These are phyloP conservation scores for Castanospermum australe DNA, from an alignment of 306 rosid genomes.

Conservation along the genomic window DNA sequence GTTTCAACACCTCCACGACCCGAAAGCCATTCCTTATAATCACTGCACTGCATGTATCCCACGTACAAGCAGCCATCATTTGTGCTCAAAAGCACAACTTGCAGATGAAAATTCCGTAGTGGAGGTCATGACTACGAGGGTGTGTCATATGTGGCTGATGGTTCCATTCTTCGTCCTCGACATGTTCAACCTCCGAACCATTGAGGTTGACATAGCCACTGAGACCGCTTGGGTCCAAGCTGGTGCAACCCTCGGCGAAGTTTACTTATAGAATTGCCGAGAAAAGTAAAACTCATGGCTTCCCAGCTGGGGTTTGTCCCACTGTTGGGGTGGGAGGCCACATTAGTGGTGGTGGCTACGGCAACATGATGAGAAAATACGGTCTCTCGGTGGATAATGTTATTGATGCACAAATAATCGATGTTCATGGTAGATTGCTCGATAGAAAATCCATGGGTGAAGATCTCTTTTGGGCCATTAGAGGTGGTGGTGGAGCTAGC, in stretches of 20 bases:
- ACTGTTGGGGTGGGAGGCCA: slow-evolving; percentile 68
- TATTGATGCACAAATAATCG: too few relatives aligned
- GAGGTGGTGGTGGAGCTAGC: too few relatives aligned
- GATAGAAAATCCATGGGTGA: too few relatives aligned
- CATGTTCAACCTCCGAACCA: slow-evolving; percentile 35
- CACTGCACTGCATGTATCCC: too few relatives aligned
- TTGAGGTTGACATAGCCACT: neutral
- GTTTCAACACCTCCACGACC: too few relatives aligned
- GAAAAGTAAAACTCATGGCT: slow-evolving; percentile 39
- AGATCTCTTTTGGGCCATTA: too few relatives aligned
- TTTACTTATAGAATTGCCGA: slow-evolving; percentile 46
- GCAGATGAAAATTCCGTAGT: slow-evolving; percentile 38
- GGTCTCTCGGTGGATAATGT: too few relatives aligned
- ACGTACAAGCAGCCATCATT: too few relatives aligned
- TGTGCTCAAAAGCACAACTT: slow-evolving; percentile 11
- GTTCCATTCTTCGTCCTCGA: slow-evolving; percentile 37
- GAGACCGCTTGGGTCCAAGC: slow-evolving; percentile 48
- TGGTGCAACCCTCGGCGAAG: slow-evolving; percentile 56
- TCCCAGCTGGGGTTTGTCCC: slow-evolving; percentile 53
- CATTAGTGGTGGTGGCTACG: too few relatives aligned
- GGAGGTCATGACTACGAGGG: slow-evolving; percentile 47
- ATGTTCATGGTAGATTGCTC: too few relatives aligned
- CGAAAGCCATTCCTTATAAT: too few relatives aligned
- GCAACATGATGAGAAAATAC: slow-evolving; percentile 40
- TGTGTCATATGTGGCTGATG: slow-evolving; percentile 23